phyloP scores from a whole-genome alignment of 139 green algal genomes.

The Chlamydomonas sp. region DNA sequence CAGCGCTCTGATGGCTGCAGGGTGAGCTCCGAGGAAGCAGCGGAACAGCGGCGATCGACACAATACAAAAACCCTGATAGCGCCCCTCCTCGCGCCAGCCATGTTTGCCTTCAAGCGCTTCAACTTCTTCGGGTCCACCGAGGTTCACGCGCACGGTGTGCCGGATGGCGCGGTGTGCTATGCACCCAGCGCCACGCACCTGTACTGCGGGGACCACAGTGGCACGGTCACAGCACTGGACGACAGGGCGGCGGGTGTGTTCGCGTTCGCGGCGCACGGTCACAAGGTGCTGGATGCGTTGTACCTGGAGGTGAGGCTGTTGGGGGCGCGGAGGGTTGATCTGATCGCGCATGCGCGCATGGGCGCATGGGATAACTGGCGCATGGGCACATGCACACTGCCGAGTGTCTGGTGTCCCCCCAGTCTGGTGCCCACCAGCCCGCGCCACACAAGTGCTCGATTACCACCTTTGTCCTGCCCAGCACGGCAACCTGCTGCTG shows the following conservation, averaged over 20 bases:
- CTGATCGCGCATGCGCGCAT: background rate
- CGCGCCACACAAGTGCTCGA: too few species aligned
- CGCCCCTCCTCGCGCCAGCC: too few species aligned
- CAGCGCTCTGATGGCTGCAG: too few species aligned
- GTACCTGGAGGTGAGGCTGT: slow-evolving; percentile 30
- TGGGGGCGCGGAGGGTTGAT: background rate
- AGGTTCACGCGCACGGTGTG: slow-evolving; percentile 28
- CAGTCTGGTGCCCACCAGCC: too few species aligned
- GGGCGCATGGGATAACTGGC: too few species aligned
- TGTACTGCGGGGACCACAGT: slow-evolving; percentile 53
- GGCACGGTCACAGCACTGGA: slow-evolving; percentile 43
- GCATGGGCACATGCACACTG: too few species aligned
- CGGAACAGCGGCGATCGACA: too few species aligned
- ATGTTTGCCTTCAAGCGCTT: slow-evolving; percentile 67
- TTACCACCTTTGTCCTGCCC: too few species aligned
- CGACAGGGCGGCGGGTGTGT: slow-evolving; percentile 15
- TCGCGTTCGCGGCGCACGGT: slow-evolving; percentile 31
- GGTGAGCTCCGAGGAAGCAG: too few species aligned
- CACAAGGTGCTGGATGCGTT: slow-evolving; percentile 37
- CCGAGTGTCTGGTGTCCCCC: too few species aligned
- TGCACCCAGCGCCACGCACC: slow-evolving; percentile 12
- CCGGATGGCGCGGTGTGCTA: slow-evolving; percentile 41
- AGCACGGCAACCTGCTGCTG: slow-evolving; percentile 31
- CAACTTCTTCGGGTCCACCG: slow-evolving; percentile 57
- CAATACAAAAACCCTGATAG: too few species aligned